phyloP scores from a whole-genome alignment of 179 eudicot species.

The Spinacia oleracea region DNA sequence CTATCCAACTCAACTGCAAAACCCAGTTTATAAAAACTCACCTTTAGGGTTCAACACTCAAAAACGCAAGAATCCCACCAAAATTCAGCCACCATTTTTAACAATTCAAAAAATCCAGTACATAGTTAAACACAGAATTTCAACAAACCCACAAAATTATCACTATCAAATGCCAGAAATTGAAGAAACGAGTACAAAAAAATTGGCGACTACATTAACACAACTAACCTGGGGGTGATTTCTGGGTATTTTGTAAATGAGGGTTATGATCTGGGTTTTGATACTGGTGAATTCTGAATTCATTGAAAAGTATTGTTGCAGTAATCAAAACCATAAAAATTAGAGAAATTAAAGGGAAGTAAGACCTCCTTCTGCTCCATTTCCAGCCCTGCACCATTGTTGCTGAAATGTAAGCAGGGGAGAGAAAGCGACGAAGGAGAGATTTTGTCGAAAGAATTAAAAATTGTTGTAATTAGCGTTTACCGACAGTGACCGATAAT shows the following conservation, averaged over 20 bases:
- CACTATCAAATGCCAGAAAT: constrained; percentile 18
- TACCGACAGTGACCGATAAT: constrained; percentile 18
- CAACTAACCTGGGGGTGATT: constrained; percentile 25
- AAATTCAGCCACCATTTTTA: background rate
- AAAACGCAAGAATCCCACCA: background rate
- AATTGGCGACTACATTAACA: constrained; percentile 9
- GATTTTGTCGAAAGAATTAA: background rate
- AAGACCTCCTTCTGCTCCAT: constrained; percentile 57
- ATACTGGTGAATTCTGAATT: constrained; percentile 44
- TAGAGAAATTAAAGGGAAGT: constrained; percentile 53
- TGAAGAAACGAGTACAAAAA: constrained; percentile 1
- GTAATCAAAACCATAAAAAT: constrained; percentile 51
- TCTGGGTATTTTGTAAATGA: constrained; percentile 14
- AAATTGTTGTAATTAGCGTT: too few species aligned
- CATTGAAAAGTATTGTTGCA: constrained; percentile 53
- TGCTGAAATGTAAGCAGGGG: background rate
- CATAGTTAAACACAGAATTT: background rate
- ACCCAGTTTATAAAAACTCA: constrained; percentile 4
- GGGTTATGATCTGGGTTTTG: constrained; percentile 15
- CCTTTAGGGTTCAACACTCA: background rate
- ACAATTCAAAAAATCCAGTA: constrained; percentile 14
- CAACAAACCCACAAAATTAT: constrained; percentile 19
- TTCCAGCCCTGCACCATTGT: constrained; percentile 44
- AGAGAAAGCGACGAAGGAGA: constrained; percentile 10
- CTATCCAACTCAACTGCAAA: constrained; percentile 67